A percentile compares a stretch with the other conserved stretches of the same genome.
phyloP scores from a whole-genome alignment of 2,329 filamentous ascomycete species.

The Neospermospora avenae region DNA sequence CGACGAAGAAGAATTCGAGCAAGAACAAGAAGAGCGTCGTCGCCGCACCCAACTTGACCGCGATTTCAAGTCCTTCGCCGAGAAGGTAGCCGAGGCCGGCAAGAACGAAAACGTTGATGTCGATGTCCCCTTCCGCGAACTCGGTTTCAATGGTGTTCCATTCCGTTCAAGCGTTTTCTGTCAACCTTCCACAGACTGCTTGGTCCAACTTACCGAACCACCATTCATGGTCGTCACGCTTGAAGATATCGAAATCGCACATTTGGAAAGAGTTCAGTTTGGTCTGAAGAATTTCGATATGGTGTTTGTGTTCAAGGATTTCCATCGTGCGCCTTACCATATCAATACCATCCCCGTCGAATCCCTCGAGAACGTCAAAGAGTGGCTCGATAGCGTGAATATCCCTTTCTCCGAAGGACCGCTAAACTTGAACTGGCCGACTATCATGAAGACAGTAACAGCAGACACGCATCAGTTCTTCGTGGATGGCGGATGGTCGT shows the following conservation, averaged over 20 bases:
- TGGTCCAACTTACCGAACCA: conserved; percentile 94
- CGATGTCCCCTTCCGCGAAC: conserved; percentile 93
- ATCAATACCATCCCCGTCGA: conserved; percentile 99
- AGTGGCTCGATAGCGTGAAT: conserved; percentile 94
- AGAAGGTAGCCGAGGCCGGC: conserved; percentile 95
- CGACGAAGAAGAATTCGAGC: conserved; percentile 97
- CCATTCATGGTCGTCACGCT: conserved; percentile 95
- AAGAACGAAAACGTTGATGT: conserved; percentile 88
- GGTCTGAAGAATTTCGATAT: conserved; percentile 99
- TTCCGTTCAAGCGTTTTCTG: conserved; percentile 94
- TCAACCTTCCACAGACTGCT: conserved; percentile 92
- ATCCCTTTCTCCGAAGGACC: conserved; percentile 93
- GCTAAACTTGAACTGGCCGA: conserved; percentile 96
- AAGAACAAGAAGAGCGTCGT: conserved; percentile 93
- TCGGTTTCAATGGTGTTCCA: conserved; percentile 95
- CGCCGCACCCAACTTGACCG: conserved; percentile 89
- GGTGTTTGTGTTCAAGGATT: conserved; percentile 98
- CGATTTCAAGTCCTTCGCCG: conserved; percentile 92
- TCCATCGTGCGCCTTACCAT: conserved; percentile 82
- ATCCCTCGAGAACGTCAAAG: conserved; percentile 90
- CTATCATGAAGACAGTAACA: conserved; percentile 98
- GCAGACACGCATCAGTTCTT: conserved; percentile 95
- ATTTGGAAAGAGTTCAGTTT: conserved; percentile 93
- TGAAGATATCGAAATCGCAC: conserved; percentile 92
- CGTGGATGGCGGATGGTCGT: conserved; percentile 90